Base-by-base conservation (phyloP, 768 basidiomycete species). In the Amyloporia xantha region DNA sequence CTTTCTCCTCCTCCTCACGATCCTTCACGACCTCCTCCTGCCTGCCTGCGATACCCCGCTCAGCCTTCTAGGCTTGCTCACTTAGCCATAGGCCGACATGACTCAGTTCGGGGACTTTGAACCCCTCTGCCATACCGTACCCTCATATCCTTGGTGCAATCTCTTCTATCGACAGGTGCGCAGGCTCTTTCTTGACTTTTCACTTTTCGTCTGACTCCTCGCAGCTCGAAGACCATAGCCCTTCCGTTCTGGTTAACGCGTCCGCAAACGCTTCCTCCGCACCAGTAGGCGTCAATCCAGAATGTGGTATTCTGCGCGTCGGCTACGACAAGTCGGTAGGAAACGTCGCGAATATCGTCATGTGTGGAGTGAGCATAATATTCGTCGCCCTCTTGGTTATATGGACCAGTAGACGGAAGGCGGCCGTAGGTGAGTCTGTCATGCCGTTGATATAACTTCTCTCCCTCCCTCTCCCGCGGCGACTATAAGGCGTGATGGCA, bases 101-200 rank as follows among this genome's bases (percentile, higher is more conserved):
- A 73, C 75, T 54, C 69, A 68, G 54, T 89, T 91, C 63, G 87
- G 87, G 51, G 83, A 88, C 60, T 91, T 88, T 65, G 63, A 72
- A 60, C 68, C 78, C 17, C 70, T 87, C 44, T 91, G 91, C 65
- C 68, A 71, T 36, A 66, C 77, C 37, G 77, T 78, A 7, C 89
- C 90, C 1, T 87, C 85, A 40, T 86, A 95, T 61, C 80, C 93
- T 0, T 88, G 90, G 81, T 97, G 94, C 70, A 96, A 96, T 63
- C 82, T 96, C 57, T 94, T 95, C 71, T 92, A 92, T 69, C 78
- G 79, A 51, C 91, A 95, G 74, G 83, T 91, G 19, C 56, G 70
- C 60, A 44, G 58, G 23, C 50, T 50, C 27, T 49, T 47, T 21
- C 51, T 50, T n/a, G n/a, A 21, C 57, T 58, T 17, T 55, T 51